Evolutionary conservation across 1,284 basidiomycete species (phyloP), one percentile per base, ranked within the genome.

Genomic region (Rhodotorula sp.): DNA sequence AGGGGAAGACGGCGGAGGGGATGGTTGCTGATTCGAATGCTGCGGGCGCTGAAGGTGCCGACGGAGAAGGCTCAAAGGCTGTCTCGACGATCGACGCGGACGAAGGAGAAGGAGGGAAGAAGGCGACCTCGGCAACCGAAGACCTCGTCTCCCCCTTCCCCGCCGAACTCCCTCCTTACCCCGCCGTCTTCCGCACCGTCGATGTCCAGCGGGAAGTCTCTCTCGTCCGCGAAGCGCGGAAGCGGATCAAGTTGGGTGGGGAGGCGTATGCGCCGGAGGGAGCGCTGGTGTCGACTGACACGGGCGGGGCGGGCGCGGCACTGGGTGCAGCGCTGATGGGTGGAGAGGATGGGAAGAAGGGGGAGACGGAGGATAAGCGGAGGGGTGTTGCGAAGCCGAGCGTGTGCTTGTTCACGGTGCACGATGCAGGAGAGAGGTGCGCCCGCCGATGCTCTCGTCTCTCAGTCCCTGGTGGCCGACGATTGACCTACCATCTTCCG

Each of bases 131-230:
- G 28, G 13, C 75, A 72, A 50, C 57, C 60, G 18, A 34, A 4
- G 24, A 51, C 52, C 68, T 79, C 37, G 53, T 78, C 52, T 57
- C 86, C 15, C 91, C 92, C 0, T 82, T 86, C n/a, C 83, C 87
- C 64, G 79, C 85, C 28, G 93, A 96, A 68, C 82, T 94, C 48
- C 86, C 87, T 5, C 93, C 93, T 4, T 86, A 87, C 76, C 90
- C 92, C 0, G 84, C 88, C 1, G 84, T 87, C 2, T 97, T 97
- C 83, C 89, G 89, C 76, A 89, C 88, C 2, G 83, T 90, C 4
- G 96, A 99, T 78, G 86, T 99, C 31, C 89, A 91, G 78, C 85
- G 94, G 61, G 96, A 99, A 80, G 92, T 98, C 2, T 90, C 90
- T 78, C 87, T 86, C 67, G 87, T 99, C 28, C 86, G 91, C 55